A percentile compares a stretch with the other conserved stretches of the same genome.
Evolutionary conservation across 2,329 filamentous ascomycete species (phyloP).

Genomic region (Zymoseptoria passerinii): DNA sequence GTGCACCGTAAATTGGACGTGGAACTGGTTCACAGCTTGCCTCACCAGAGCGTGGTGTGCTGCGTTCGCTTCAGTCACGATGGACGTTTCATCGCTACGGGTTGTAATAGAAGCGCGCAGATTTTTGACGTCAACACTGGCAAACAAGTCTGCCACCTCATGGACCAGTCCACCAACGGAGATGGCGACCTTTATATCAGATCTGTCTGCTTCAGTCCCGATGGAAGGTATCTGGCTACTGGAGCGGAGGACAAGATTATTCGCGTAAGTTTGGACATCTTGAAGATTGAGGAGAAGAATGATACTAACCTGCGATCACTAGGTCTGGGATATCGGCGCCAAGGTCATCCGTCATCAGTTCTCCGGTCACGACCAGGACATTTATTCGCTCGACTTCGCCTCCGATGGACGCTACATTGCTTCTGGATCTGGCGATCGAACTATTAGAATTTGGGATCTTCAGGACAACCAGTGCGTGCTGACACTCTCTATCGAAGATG

Average conservation of each 20-base stretch:
- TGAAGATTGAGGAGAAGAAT: not conserved
- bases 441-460: slow-evolving; percentile 93
- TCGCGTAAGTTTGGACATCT: slow-evolving; percentile 51
- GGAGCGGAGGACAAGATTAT: slow-evolving; percentile 98
- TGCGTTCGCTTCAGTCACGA: slow-evolving; percentile 95
- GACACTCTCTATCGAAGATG: slow-evolving; percentile 87
- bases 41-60: slow-evolving; percentile 94
- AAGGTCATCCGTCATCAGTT: slow-evolving; percentile 87
- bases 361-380: slow-evolving; percentile 95
- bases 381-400: slow-evolving; percentile 93
- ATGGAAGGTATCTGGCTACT: slow-evolving; percentile 86
- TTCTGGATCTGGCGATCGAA: slow-evolving; percentile 88
- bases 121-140: slow-evolving; percentile 91
- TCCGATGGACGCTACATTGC: slow-evolving; percentile 90
- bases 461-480: slow-evolving; percentile 73
- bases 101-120: slow-evolving; percentile 97
- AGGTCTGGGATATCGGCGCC: slow-evolving; percentile 90
- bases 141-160: slow-evolving; percentile 78
- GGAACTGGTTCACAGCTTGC: slow-evolving; percentile 83
- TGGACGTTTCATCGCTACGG: slow-evolving; percentile 90
- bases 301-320: not conserved
- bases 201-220: slow-evolving; percentile 97
- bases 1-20: slow-evolving; percentile 87
- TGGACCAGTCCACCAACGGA: slow-evolving; percentile 80
- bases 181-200: slow-evolving; percentile 92